These are phyloP conservation scores for Sporothrix pseudoabietina DNA, from an alignment of 2,329 filamentous ascomycete genomes.

Conservation along the genomic window DNA sequence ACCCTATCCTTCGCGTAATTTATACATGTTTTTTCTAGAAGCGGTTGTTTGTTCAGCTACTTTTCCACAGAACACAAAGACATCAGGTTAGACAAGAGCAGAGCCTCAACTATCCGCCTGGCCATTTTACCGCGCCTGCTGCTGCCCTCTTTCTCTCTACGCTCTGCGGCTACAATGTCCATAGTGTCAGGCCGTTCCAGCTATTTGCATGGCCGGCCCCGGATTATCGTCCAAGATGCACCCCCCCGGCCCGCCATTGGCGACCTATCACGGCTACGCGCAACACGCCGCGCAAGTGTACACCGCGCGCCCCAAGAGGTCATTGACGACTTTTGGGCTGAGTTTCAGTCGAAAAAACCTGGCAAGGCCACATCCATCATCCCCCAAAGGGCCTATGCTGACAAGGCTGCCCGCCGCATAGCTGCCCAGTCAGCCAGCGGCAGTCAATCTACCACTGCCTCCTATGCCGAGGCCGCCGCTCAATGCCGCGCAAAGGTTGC, in stretches of 20 bases:
- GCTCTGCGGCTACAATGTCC: neutral
- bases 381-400: slow-evolving; percentile 66
- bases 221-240: slow-evolving; percentile 2
- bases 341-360: slow-evolving; percentile 69
- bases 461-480: slow-evolving; percentile 71
- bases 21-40: neutral
- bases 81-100: neutral
- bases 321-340: slow-evolving; percentile 73
- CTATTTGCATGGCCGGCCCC: neutral
- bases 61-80: neutral
- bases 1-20: neutral
- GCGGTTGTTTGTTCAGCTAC: neutral
- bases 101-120: neutral
- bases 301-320: slow-evolving; percentile 60
- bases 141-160: neutral
- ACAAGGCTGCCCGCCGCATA: slow-evolving; percentile 59
- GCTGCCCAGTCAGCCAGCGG: slow-evolving; percentile 55
- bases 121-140: neutral
- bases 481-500: slow-evolving; percentile 67
- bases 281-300: slow-evolving; percentile 23
- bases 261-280: neutral
- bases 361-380: slow-evolving; percentile 73
- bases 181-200: slow-evolving; percentile 4
- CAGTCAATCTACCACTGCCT: slow-evolving; percentile 59
- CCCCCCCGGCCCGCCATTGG: neutral